A percentile compares a stretch with the other conserved stretches of the same genome.
Conservation (phyloP, 805 yeast genomes). For the Starmerella sirachaensis region DNA sequence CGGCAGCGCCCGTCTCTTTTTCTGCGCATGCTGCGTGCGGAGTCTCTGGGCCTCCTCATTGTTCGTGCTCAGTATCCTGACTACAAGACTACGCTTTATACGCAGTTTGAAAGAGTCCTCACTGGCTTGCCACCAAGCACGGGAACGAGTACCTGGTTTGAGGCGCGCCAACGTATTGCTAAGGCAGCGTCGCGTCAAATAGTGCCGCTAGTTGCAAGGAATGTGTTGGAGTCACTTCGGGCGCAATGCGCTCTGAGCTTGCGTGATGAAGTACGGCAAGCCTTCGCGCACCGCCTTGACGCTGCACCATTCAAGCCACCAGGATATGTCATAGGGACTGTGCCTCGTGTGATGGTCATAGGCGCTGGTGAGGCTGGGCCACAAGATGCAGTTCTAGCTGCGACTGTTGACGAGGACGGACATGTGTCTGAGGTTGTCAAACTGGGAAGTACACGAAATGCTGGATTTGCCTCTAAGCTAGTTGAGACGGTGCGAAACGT, state of each 20-base stretch:
- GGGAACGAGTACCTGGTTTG: slow-evolving; percentile 67
- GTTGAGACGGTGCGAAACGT: slow-evolving; percentile 46
- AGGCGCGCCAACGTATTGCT: slow-evolving; percentile 54
- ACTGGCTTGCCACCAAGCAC: slow-evolving; percentile 2
- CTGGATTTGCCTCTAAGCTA: slow-evolving; percentile 55
- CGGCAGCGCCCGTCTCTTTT: slow-evolving; percentile 65
- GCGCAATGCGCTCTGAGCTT: slow-evolving; percentile 63
- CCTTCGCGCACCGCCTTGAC: slow-evolving; percentile 60
- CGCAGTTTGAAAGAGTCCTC: slow-evolving; percentile 26
- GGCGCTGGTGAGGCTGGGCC: slow-evolving; percentile 78
- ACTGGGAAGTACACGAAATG: slow-evolving; percentile 57
- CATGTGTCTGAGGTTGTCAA: slow-evolving; percentile 64
- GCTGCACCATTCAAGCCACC: slow-evolving; percentile 89
- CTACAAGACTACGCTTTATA: slow-evolving; percentile 32
- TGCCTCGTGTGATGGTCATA: slow-evolving; percentile 71
- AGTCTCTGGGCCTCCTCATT: slow-evolving; percentile 57
- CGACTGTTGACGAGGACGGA: slow-evolving; percentile 66
- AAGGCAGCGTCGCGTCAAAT: slow-evolving; percentile 55
- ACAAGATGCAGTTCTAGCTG: slow-evolving; percentile 78
- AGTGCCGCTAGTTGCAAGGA: slow-evolving; percentile 53
- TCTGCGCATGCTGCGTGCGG: slow-evolving; percentile 86
- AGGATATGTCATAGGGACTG: slow-evolving; percentile 64
- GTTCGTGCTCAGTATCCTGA: slow-evolving; percentile 48
- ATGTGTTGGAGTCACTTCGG: slow-evolving; percentile 72
- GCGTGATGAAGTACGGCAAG: slow-evolving; percentile 55